Percentiles rank a stretch among this genome's conserved stretches.
Conservation (phyloP, 2,329 filamentous ascomycete genomes). For the Pseudogymnoascus sp. region DNA sequence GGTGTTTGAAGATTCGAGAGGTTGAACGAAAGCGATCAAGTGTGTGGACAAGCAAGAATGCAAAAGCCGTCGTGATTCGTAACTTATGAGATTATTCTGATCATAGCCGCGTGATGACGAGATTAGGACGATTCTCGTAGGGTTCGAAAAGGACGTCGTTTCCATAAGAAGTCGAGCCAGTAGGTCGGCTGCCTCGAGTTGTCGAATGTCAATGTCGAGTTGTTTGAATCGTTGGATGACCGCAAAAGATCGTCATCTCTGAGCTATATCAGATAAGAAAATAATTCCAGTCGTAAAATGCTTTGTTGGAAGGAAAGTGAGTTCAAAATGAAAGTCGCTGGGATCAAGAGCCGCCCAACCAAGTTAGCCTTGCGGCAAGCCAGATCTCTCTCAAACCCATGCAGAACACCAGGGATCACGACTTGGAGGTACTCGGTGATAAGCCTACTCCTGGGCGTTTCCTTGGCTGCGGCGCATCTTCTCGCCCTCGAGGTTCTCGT, state of each 20-base stretch:
- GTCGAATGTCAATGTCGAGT: slow-evolving; percentile 22
- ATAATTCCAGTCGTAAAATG: slow-evolving; percentile 22
- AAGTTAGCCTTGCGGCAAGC: slow-evolving; percentile 56
- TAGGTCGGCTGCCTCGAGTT: slow-evolving; percentile 23
- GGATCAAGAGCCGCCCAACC: slow-evolving; percentile 38
- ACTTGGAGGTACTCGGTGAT: slow-evolving; percentile 42
- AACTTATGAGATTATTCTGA: slow-evolving; percentile 28
- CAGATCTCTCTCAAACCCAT: slow-evolving; percentile 49
- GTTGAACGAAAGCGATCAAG: slow-evolving; percentile 1
- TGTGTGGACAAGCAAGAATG: slow-evolving; percentile 8
- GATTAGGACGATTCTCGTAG: slow-evolving; percentile 33
- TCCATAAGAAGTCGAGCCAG: slow-evolving; percentile 28
- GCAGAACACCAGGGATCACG: slow-evolving; percentile 32
- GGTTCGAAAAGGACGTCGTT: slow-evolving; percentile 28
- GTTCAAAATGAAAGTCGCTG: slow-evolving; percentile 21
- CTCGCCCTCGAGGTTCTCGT: slow-evolving; percentile 98
- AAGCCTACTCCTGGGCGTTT: slow-evolving; percentile 30
- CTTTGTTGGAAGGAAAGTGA: slow-evolving; percentile 33
- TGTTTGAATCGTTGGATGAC: slow-evolving; percentile 27
- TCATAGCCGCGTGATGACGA: slow-evolving; percentile 32
- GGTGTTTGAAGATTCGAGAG: neutral
- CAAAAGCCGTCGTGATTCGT: slow-evolving; percentile 19
- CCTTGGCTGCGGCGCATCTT: slow-evolving; percentile 95
- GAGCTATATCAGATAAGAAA: slow-evolving; percentile 10
- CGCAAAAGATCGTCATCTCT: slow-evolving; percentile 8